Base-by-base conservation (phyloP, 768 basidiomycete species). In the Termitomyces sp. region DNA sequence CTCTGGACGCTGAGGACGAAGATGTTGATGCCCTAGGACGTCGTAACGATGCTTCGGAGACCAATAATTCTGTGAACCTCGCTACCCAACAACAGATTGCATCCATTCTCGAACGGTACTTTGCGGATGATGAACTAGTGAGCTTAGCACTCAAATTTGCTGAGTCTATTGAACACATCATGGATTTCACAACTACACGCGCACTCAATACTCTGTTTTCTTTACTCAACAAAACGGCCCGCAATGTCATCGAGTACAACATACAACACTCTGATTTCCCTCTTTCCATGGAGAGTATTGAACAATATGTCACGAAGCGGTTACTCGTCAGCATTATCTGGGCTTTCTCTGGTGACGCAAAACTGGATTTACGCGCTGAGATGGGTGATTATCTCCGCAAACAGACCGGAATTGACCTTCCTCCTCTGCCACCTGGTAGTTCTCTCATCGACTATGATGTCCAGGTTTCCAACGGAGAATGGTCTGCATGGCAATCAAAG, bases 271-370 rank as follows among this genome's bases (percentile, higher is more conserved):
- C 92, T 9, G 97, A 98, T 71, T 98, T 99, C 74, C 96, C 95
- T 7, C 80, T 99, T 33, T 64, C 88, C 0, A 72, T 77, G 0
- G 97, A 98, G 61, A 87, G 86, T 44, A 80, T 97, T 51, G 92
- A 97, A 68, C 86, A 93, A 63, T 98, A 97, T 68, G 87, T 95
- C 54, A 85, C 86, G 46, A 95, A 95, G 68, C 87, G 93, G 33
- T 74, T 98, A 28, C 81, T 98, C 9, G 84, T 98, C 70, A 92
- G 83, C 73, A 86, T 98, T 61, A 90, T 98, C 50, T 99, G 97
- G 97, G 94, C 97, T 0, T 98, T 99, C 72, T 90, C 94, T 35
- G 97, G 97, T 42, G 97, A 99, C 64, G 87, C 93, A n/a, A 92
- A 90, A 65, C 75, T 97, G 58, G 93, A 94, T 63, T 74, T 91